Evolutionary conservation across 352 stramenopile genomes (phyloP), one percentile per base, ranked within the genome.

Genomic region (Pythium phragmiticola): DNA sequence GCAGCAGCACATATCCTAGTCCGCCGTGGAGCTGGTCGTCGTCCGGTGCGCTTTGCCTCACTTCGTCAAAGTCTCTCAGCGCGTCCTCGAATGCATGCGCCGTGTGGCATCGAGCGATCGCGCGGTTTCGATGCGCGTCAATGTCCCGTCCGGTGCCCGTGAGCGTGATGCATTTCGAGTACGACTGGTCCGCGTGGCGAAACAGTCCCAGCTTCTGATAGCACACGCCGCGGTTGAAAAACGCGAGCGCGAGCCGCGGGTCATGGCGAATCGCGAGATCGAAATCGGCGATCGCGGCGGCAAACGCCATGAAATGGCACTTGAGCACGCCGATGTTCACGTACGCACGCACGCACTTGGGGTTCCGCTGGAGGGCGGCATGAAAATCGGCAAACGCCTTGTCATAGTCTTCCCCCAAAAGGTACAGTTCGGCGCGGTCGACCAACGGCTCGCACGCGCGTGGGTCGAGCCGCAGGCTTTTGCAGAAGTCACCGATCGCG

Each of bases 301-400:
- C 80, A 49, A 82, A 89, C 4, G 73, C 72, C 17, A 69, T 60
- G 50, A 92, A 89, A n/a, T 88, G 82, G 19, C 84, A 90, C 55
- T 92, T 88, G n/a, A 92, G 69, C n/a, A 92, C 72, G 26, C 84
- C 84, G 4, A 83, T 45, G 60, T 82, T 88, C 45, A 91, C 62
- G 36, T 84, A 70, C 23, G 84, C 82, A 19, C 82, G 75, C 30
- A 73, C 70, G 23, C 73, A 80, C 41, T 77, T 79, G 0, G 75
- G 78, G 23, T 91, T 75, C 3, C 73, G 68, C 19, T 84, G 71
- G 6, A 87, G 73, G 9, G 84, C 84, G 3, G 69, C 69, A 7
- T 77, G 68, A 37, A 89, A 80, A 51, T 91, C 84, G 17, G 70
- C 69, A 57, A 90, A 91, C 9, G 84, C 84, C 26, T 68, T 68